Base-by-base conservation (phyloP, 2,329 filamentous ascomycete genomes). In the Byssoonygena ceratinophila region DNA sequence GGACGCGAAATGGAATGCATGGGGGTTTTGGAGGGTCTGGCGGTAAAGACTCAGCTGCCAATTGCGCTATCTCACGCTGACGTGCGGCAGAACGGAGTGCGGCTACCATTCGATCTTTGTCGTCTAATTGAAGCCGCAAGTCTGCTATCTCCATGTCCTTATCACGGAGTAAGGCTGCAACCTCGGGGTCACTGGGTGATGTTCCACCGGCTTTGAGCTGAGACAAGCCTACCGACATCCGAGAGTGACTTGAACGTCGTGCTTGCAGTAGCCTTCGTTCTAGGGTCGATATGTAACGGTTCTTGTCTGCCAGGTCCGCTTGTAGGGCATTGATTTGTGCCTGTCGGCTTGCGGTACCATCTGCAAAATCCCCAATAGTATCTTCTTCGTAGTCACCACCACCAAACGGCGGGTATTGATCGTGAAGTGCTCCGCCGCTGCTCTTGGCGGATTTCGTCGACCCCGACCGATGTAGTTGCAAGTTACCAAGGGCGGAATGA, bases 271-370 rank as follows among this genome's bases (percentile, higher is more conserved):
- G 74, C 23, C 92, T 81, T 69, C 94, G 94, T 71, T 98, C 92
- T 11, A 98, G 72, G 0, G 92, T 97, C 25, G 85, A 79, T 60
- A 97, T 97, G 67, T 98, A 98, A 29, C 92, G 85, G 61, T 92
- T 97, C 73, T 95, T 96, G 70, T 98, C 92, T n/a, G 80, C 81
- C 44, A 98, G 78, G 66, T 98, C 92, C n/a, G 89, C 82, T 67
- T 95, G 92, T 45, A 98, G 72, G n/a, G 94, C 86, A 46, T 83
- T 81, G 60, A 96, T 89, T 64, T 96, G 92, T n/a, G 87, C 80
- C 40, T 83, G 74, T 46, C 94, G 71, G 22, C 85, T 87, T 6
- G 92, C 92, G 23, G 79, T 84, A 1, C 90, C 91, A 61, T 96
- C 89, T 16, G 85, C 90, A 63, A 84, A 91, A 62, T 94, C 88